phyloP scores from a whole-genome alignment of 202 grass and related monocot genomes.

The Schoenoplectus triqueter region DNA sequence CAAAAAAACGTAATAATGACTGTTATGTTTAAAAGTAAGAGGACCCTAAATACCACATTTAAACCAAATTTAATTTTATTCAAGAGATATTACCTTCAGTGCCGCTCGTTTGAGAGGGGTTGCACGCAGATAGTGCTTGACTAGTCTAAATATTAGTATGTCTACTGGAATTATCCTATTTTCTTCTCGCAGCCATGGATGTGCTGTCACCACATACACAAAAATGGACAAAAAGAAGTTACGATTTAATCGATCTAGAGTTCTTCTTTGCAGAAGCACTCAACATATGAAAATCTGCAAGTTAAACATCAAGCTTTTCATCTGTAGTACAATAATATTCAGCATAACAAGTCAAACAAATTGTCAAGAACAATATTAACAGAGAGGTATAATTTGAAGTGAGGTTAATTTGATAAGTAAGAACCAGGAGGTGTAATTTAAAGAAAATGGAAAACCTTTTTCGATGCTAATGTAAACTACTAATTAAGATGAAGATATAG shows the following conservation, averaged over 20 bases:
- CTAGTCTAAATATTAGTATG: conserved; percentile 84
- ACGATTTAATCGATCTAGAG: background rate
- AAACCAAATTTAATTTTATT: conserved; percentile 28
- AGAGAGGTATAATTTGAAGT: background rate
- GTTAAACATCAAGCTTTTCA: background rate
- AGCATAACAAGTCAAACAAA: background rate
- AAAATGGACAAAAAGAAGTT: background rate
- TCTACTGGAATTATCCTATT: conserved; percentile 76
- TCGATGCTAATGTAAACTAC: conserved; percentile 18
- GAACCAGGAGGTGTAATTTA: background rate
- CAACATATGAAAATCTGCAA: background rate
- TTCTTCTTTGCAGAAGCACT: conserved; percentile 6
- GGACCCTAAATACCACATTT: background rate
- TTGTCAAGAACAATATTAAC: background rate
- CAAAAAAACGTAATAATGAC: conserved; percentile 13
- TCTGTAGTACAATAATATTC: background rate
- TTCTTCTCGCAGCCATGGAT: conserved; percentile 93
- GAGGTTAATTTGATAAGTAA: background rate
- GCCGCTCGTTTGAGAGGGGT: conserved; percentile 89
- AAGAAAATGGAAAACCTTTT: conserved; percentile 19
- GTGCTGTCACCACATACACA: conserved; percentile 52
- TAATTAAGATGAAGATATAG: conserved; percentile 26
- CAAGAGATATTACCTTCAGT: conserved; percentile 58
- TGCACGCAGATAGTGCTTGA: conserved; percentile 87
- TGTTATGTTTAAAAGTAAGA: conserved; percentile 35